These are phyloP conservation scores for Peziza echinospora DNA, from an alignment of 495 filamentous ascomycete genomes.

Conservation along the genomic window DNA sequence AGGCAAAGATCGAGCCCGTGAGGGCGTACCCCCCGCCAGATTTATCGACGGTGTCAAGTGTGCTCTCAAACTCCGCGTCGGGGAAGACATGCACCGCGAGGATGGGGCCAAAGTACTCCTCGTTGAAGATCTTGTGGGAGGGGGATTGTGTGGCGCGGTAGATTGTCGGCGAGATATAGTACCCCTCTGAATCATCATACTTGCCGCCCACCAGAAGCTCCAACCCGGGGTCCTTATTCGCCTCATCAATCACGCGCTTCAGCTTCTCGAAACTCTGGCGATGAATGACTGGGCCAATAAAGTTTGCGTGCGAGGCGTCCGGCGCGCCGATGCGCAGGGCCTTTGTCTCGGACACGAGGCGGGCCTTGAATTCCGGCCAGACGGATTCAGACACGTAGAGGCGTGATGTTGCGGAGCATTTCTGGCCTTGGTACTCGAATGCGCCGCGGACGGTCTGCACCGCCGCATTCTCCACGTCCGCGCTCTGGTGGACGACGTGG, in stretches of 20 bases:
- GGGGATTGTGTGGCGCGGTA: constrained; percentile 36
- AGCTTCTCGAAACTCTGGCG: constrained; percentile 49
- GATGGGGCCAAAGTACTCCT: constrained; percentile 61
- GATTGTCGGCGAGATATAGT: constrained; percentile 51
- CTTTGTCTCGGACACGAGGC: constrained; percentile 41
- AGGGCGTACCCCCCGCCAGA: constrained; percentile 53
- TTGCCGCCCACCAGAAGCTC: constrained; percentile 45
- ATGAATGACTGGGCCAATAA: constrained; percentile 65
- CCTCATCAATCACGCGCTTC: constrained; percentile 38
- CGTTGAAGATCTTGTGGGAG: constrained; percentile 40
- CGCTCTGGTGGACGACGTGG: constrained; percentile 55
- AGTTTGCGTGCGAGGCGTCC: constrained; percentile 38
- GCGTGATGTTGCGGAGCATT: constrained; percentile 65
- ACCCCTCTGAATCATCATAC: constrained; percentile 46
- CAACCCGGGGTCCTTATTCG: constrained; percentile 41
- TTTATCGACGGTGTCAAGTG: constrained; percentile 35
- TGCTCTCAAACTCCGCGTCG: constrained; percentile 38
- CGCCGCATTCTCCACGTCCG: constrained; percentile 54
- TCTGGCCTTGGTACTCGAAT: constrained; percentile 82
- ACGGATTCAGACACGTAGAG: constrained; percentile 51
- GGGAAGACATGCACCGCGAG: constrained; percentile 51
- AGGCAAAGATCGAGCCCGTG: constrained; percentile 58
- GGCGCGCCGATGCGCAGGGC: constrained; percentile 47
- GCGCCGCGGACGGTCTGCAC: constrained; percentile 65
- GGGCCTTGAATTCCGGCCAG: constrained; percentile 40